Evolutionary conservation across 176 grass and related monocot species (phyloP).

Genomic region (Oryza meyeriana): DNA sequence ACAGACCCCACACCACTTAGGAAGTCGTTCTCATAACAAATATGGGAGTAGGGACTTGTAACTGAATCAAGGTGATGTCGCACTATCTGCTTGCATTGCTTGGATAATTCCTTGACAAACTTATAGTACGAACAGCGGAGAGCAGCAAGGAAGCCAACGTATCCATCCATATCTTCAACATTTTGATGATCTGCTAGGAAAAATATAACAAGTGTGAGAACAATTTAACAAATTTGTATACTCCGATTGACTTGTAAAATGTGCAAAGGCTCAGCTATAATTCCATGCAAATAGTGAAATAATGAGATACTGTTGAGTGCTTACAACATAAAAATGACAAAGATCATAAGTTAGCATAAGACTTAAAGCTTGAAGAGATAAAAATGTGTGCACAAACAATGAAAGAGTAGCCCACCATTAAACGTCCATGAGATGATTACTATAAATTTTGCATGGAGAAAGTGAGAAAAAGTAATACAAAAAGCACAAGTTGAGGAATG

Average conservation of each 20-base stretch:
- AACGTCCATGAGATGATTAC: not conserved
- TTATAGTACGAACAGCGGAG: slow-evolving; percentile 76
- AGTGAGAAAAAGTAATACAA: not conserved
- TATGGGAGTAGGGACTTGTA: slow-evolving; percentile 83
- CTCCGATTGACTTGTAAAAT: not conserved
- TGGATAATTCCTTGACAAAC: slow-evolving; percentile 77
- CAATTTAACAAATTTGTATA: slow-evolving; percentile 8
- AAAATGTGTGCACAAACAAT: slow-evolving; percentile 4
- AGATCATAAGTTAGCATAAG: not conserved
- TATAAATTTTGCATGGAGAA: not conserved
- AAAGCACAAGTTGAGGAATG: not conserved
- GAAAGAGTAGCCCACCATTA: not conserved
- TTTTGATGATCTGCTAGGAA: slow-evolving; percentile 46
- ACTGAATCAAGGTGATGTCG: slow-evolving; percentile 80
- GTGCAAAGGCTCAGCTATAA: not conserved
- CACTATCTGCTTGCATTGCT: slow-evolving; percentile 95
- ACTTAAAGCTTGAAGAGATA: slow-evolving; percentile 5
- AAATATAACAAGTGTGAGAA: slow-evolving; percentile 16
- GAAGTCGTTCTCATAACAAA: slow-evolving; percentile 76
- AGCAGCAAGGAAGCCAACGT: slow-evolving; percentile 90
- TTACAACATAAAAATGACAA: not conserved
- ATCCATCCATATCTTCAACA: slow-evolving; percentile 83
- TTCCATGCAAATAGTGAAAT: slow-evolving; percentile 2
- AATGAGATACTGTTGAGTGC: not conserved
- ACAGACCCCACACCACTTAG: slow-evolving; percentile 42